Conservation (phyloP, 805 yeast species). For the Suhomyces prunicola region DNA sequence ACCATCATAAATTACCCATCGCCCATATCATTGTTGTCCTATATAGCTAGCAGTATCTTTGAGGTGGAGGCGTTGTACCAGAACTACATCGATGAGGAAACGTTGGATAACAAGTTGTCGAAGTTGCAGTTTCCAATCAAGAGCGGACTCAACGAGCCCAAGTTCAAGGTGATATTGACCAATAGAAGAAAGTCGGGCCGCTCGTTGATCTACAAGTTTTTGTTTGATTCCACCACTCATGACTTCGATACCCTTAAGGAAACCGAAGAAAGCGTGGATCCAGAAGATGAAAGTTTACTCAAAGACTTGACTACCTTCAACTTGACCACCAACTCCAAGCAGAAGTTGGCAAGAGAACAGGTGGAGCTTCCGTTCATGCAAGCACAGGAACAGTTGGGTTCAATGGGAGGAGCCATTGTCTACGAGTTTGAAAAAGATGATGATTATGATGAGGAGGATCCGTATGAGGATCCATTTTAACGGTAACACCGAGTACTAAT, state of each 20-base stretch:
- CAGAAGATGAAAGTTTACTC: conserved; percentile 53
- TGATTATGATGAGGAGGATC: conserved; percentile 97
- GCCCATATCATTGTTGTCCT: conserved; percentile 50
- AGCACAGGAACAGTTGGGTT: conserved; percentile 68
- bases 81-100: conserved; percentile 43
- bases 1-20: conserved; percentile 50
- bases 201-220: conserved; percentile 54
- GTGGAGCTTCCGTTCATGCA: conserved; percentile 90
- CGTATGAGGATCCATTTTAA: conserved; percentile 91
- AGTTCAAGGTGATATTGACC: conserved; percentile 50
- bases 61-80: conserved; percentile 48
- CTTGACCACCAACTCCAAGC: conserved; percentile 69
- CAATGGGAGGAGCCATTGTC: conserved; percentile 86
- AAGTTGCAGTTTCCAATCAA: conserved; percentile 46
- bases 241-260: conserved; percentile 27
- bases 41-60: conserved; percentile 72
- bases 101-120: conserved; percentile 36
- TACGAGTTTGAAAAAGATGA: conserved; percentile 96
- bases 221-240: conserved; percentile 50
- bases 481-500: no score
- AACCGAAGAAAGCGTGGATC: conserved; percentile 16
- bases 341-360: conserved; percentile 72
- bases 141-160: conserved; percentile 43
- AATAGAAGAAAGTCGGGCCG: conserved; percentile 86
- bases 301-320: conserved; percentile 86